Base-by-base conservation (phyloP, 139 green algal genomes). In the Closterium sp. region DNA sequence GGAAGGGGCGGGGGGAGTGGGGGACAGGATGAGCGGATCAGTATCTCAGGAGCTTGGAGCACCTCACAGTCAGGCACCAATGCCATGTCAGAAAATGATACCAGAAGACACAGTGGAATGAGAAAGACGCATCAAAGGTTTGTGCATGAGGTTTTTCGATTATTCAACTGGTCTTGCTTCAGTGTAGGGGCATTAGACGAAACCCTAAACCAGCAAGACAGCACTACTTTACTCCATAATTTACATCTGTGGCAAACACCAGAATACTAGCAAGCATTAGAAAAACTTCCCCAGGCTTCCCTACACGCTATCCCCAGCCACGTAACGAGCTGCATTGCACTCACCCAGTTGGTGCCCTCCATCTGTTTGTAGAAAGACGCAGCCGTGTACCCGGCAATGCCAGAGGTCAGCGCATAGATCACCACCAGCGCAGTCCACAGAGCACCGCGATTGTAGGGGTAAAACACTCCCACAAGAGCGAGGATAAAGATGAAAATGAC, bases 351-450 rank as follows among this genome's bases (percentile, higher is more conserved):
- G 32, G 94, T 95, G 85, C 97, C 97, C 30, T 95, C 96, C 95
- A 98, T 96, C 94, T 97, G 97, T 94, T 97, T 98, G 97, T 98
- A 99, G 86, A 95, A 96, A 22, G 94, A 95, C 34, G 96, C 95
- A 24, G 96, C 95, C 31, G 98, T 96, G 90, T 99, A 99, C 28
- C 98, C 98, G 88, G 97, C 97, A 79, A 97, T 95, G 28, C 94
- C 93, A 2, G 92, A 92, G 19, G 95, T 97, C 28, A 97, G 91
- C 29, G 95, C 95, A 88, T 96, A 97, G 45, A 96, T 91, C 27
- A 95, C 93, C 29, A 96, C 92, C 29, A 94, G 88, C 24, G 95
- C 93, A 6, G 95, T 96, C 88, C 91, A 95, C 42, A 97, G 90
- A 28, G 92, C 94, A 29, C 95, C 95, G 19, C 94, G 93, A 88